Evolutionary conservation across 2,329 filamentous ascomycete species (phyloP).

Genomic region (Lecanicillium sp.): DNA sequence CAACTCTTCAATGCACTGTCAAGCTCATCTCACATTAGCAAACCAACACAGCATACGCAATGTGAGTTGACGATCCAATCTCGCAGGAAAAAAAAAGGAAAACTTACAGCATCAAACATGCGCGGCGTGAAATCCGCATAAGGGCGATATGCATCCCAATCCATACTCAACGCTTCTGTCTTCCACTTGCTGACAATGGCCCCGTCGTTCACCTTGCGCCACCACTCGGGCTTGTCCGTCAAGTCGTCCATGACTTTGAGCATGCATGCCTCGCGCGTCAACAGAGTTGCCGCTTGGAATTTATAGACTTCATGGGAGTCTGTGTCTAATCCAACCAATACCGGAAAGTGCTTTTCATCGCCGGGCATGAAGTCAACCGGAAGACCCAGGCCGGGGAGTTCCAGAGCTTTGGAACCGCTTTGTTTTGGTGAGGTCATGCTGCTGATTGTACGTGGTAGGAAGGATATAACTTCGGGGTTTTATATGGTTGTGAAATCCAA

Average conservation of each 20-base stretch:
- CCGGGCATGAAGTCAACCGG: too few relatives aligned
- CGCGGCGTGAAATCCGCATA: constrained; percentile 18
- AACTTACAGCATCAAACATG: constrained; percentile 22
- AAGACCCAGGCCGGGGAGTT: too few relatives aligned
- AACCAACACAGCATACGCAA: background rate
- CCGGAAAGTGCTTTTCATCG: too few relatives aligned
- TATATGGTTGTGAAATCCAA: too few relatives aligned
- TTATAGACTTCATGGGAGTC: too few relatives aligned
- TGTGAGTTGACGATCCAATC: background rate
- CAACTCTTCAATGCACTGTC: constrained; percentile 24
- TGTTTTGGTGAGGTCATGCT: too few relatives aligned
- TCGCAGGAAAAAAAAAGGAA: background rate
- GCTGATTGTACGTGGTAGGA: too few relatives aligned
- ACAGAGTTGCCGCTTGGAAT: too few relatives aligned
- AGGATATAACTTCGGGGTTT: too few relatives aligned
- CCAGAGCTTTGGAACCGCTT: too few relatives aligned
- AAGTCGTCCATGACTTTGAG: constrained; percentile 22
- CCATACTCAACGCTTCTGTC: constrained; percentile 19
- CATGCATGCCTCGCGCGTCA: constrained; percentile 24
- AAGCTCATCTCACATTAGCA: background rate
- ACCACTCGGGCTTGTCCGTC: constrained; percentile 27
- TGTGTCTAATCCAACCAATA: too few relatives aligned
- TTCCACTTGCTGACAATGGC: constrained; percentile 20
- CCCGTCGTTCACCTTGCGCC: constrained; percentile 20
- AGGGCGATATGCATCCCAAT: constrained; percentile 17